Percentiles rank a stretch among this genome's conserved stretches.
These are phyloP conservation scores for Lactarius evosmus DNA, from an alignment of 768 basidiomycete species.

Conservation along the genomic window DNA sequence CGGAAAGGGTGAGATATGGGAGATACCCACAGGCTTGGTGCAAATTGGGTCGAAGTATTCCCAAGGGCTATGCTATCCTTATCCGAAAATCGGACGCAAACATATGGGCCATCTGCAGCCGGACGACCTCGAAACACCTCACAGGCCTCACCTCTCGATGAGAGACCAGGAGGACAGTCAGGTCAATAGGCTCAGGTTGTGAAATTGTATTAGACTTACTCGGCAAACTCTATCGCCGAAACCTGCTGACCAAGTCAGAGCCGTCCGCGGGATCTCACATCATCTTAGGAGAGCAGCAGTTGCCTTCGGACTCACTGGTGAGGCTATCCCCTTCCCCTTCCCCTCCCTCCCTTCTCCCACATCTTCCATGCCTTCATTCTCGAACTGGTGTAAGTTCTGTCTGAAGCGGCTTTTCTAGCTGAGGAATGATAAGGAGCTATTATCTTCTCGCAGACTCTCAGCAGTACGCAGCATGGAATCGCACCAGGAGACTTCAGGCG, in stretches of 20 bases:
- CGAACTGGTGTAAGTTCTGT: conserved; percentile 40
- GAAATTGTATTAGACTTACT: too few species aligned
- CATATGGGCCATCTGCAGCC: not conserved
- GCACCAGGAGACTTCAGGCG: conserved; percentile 50
- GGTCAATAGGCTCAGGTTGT: too few species aligned
- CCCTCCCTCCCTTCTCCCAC: conserved; percentile 2
- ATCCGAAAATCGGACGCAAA: not conserved
- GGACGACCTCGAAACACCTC: too few species aligned
- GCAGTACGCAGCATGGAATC: conserved; percentile 58
- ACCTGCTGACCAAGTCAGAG: not conserved
- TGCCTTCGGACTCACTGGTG: not conserved
- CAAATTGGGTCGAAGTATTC: not conserved
- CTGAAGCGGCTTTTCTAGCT: conserved; percentile 23
- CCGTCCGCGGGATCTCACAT: not conserved
- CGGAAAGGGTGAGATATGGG: not conserved
- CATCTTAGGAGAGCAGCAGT: not conserved
- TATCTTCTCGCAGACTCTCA: conserved; percentile 39
- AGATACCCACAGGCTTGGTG: too few species aligned
- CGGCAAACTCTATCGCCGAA: not conserved
- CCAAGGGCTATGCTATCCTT: not conserved
- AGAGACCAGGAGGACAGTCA: too few species aligned
- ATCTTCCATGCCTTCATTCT: conserved; percentile 32
- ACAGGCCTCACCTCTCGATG: too few species aligned
- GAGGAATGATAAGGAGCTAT: conserved; percentile 4
- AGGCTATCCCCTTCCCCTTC: conserved; percentile 14